Base-by-base conservation (phyloP, 768 basidiomycete species). In the Candolleomyces aberdarensis region DNA sequence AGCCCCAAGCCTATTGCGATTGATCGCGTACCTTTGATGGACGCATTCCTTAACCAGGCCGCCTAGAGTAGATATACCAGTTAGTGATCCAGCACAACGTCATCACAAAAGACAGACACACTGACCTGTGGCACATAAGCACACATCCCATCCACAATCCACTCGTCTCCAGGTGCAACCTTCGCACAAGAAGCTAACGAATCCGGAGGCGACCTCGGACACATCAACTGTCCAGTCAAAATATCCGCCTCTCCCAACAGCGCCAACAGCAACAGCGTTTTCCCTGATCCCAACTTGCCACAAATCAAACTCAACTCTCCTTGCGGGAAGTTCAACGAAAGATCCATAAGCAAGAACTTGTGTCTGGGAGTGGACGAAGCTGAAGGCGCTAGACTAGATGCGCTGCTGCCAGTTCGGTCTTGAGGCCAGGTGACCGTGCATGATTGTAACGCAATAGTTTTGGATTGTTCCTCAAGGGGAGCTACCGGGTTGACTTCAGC, bases 391-490 rank as follows among this genome's bases (percentile, higher is more conserved):
- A 67, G 66, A 26, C 82, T 78, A 15, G 73, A 67, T 48, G 80
- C 74, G 1, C 68, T 68, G 22, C 82, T 78, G 47, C 74, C 75
- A 19, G 72, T 62, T 40, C 89, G 85, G 63, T 94, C 92, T 65
- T 88, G 86, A 0, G 95, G 91, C 95, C 95, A 98, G 1, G 93
- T 92, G 52, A 93, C 80, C 0, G 92, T 96, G 43, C 92, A 94
- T 9, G 89, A 90, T 69, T 89, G 89, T 65, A 96, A 83, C 0
- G 87, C 80, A 57, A 96, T 86, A 4, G 76, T 81, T 56, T 80
- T 77, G 17, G 80, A 78, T 63, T 88, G 83, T 36, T 81, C 71
- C 20, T 78, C 71, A 8, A 91, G 71, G 2, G 86, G 85, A 3
- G 79, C 81, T 13, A 91, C 85, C 0, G 79, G 71, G 1, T 80